Evolutionary conservation across 805 yeast species (phyloP).

Genomic region (Saccharomycopsis fermentans): DNA sequence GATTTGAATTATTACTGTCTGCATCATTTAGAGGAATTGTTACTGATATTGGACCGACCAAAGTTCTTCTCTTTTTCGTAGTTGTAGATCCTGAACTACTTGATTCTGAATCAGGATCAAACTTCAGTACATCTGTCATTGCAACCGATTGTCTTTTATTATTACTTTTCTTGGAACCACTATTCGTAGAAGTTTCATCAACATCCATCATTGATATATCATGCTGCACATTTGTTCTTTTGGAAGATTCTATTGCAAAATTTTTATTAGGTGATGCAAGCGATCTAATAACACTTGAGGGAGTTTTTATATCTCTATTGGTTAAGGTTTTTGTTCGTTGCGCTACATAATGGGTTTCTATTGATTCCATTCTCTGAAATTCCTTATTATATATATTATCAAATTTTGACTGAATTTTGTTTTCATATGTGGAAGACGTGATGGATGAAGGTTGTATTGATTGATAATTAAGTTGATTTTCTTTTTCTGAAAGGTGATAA

Average conservation of each 20-base stretch:
- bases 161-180: background rate
- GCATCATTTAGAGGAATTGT: background rate
- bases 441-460: background rate
- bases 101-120: background rate
- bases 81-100: background rate
- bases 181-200: background rate
- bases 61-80: background rate
- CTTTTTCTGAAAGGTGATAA: too few relatives aligned
- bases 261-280: background rate
- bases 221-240: background rate
- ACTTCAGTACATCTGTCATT: background rate
- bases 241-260: background rate
- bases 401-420: slow-evolving; percentile 24
- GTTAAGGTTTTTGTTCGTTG: slow-evolving; percentile 8
- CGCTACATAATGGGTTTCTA: slow-evolving; percentile 31
- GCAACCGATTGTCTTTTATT: background rate
- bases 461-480: background rate
- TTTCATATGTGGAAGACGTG: background rate
- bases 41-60: background rate
- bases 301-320: background rate
- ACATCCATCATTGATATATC: background rate
- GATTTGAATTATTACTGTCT: background rate
- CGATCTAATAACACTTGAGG: background rate
- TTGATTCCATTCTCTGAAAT: slow-evolving; percentile 34
- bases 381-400: slow-evolving; percentile 29